These are phyloP conservation scores for Cordia subcordata DNA, from an alignment of 257 asterid species.

Conservation along the genomic window DNA sequence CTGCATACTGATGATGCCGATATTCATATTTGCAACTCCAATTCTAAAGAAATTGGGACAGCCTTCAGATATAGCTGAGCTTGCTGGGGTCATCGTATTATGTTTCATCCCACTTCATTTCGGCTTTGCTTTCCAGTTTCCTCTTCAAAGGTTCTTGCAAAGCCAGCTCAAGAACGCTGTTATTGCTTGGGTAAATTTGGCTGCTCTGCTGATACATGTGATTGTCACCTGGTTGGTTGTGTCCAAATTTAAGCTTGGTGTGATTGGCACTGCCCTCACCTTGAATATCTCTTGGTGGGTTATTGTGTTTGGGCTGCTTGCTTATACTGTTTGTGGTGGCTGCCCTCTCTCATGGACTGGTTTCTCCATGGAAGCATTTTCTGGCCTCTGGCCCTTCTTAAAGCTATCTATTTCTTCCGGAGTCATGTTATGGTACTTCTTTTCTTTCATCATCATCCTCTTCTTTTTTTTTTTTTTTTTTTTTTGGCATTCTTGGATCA, in stretches of 20 bases:
- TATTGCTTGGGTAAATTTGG: slow-evolving; percentile 48
- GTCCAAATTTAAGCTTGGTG: slow-evolving; percentile 39
- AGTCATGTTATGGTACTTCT: slow-evolving; percentile 76
- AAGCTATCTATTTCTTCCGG: slow-evolving; percentile 87
- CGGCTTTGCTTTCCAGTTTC: slow-evolving; percentile 66
- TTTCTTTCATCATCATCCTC: not conserved
- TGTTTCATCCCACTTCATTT: slow-evolving; percentile 74
- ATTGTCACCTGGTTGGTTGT: slow-evolving; percentile 50
- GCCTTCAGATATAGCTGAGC: slow-evolving; percentile 70
- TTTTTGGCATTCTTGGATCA: too few species aligned
- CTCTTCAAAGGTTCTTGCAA: slow-evolving; percentile 79
- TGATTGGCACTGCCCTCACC: slow-evolving; percentile 52
- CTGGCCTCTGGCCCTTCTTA: slow-evolving; percentile 68
- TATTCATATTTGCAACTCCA: slow-evolving; percentile 56
- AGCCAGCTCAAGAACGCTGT: slow-evolving; percentile 71
- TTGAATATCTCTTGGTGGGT: slow-evolving; percentile 68
- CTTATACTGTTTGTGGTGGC: slow-evolving; percentile 60
- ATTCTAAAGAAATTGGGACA: slow-evolving; percentile 61
- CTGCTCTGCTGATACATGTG: slow-evolving; percentile 44
- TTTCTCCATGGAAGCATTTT: slow-evolving; percentile 60
- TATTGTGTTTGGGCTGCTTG: slow-evolving; percentile 35
- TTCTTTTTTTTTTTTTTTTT: not conserved
- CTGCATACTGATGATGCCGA: slow-evolving; percentile 42
- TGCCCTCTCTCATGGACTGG: slow-evolving; percentile 81
- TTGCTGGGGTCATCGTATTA: slow-evolving; percentile 52